phyloP scores from a whole-genome alignment of 441 rosid genomes.

The Erodium texanum region DNA sequence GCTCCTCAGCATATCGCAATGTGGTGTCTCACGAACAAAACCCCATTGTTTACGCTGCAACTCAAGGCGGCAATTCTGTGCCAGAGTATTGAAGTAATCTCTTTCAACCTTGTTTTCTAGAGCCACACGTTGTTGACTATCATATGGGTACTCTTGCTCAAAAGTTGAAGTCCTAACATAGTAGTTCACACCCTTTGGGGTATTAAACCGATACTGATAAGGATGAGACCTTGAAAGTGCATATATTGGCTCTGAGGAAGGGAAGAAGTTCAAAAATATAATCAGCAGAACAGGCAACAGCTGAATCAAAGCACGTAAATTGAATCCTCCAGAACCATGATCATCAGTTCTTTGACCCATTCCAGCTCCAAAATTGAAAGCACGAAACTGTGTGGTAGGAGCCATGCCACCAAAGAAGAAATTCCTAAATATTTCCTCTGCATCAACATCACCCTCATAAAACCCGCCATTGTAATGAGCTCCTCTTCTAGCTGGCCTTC shows the following conservation, averaged over 20 bases:
- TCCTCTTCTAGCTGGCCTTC: slow-evolving; percentile 31
- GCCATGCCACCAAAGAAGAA: slow-evolving; percentile 73
- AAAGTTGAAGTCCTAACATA: slow-evolving; percentile 65
- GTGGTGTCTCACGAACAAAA: slow-evolving; percentile 72
- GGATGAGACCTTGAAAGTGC: slow-evolving; percentile 60
- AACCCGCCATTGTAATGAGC: slow-evolving; percentile 50
- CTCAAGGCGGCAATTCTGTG: slow-evolving; percentile 75
- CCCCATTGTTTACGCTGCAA: slow-evolving; percentile 93
- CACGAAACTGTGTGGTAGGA: slow-evolving; percentile 67
- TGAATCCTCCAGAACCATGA: slow-evolving; percentile 55
- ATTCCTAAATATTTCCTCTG: slow-evolving; percentile 89
- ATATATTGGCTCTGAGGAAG: slow-evolving; percentile 64
- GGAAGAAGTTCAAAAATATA: slow-evolving; percentile 59
- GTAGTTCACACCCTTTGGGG: slow-evolving; percentile 61
- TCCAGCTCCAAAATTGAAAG: slow-evolving; percentile 53
- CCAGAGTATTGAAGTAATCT: slow-evolving; percentile 51
- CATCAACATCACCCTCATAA: slow-evolving; percentile 66
- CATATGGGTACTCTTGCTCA: slow-evolving; percentile 61
- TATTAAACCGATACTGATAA: slow-evolving; percentile 59
- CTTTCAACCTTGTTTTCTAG: slow-evolving; percentile 59
- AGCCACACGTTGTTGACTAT: slow-evolving; percentile 36
- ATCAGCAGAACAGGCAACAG: slow-evolving; percentile 66
- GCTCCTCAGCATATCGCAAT: slow-evolving; percentile 66
- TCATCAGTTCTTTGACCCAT: slow-evolving; percentile 44
- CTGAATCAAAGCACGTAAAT: slow-evolving; percentile 52